phyloP scores from a whole-genome alignment of 2,329 filamentous ascomycete genomes.

The Leptoxyphium fumago region DNA sequence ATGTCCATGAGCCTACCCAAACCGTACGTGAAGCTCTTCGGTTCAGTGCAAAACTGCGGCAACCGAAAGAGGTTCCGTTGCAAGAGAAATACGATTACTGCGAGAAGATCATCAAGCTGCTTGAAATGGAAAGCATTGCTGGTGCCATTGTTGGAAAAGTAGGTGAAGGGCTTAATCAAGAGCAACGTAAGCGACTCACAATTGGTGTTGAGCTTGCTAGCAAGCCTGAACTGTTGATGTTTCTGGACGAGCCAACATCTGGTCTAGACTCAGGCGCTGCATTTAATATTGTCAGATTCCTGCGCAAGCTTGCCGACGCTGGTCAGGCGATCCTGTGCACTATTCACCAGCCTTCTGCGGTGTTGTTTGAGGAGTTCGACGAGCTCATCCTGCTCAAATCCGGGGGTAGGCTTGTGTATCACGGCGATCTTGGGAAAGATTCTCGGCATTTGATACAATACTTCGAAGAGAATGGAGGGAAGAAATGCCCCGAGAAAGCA shows the following conservation, averaged over 20 bases:
- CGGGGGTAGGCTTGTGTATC: conserved; percentile 72
- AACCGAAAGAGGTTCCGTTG: conserved; percentile 42
- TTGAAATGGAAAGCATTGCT: conserved; percentile 51
- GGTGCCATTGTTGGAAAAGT: conserved; percentile 51
- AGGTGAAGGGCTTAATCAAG: conserved; percentile 46
- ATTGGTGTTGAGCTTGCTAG: conserved; percentile 47
- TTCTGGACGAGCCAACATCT: conserved; percentile 66
- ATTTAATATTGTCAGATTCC: conserved; percentile 63
- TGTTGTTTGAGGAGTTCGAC: conserved; percentile 80
- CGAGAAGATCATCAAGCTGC: conserved; percentile 48
- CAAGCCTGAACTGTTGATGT: conserved; percentile 58
- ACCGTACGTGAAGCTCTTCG: conserved; percentile 52
- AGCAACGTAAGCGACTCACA: conserved; percentile 53
- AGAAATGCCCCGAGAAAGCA: conserved; percentile 45
- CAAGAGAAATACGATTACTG: conserved; percentile 51
- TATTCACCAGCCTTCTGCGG: conserved; percentile 78
- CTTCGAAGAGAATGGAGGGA: conserved; percentile 23
- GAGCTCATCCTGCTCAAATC: conserved; percentile 62
- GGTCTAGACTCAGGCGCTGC: conserved; percentile 59
- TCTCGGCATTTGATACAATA: conserved; percentile 52
- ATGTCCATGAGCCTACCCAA: conserved; percentile 46
- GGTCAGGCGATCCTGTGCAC: conserved; percentile 84
- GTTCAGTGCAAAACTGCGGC: conserved; percentile 51
- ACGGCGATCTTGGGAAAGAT: conserved; percentile 68
- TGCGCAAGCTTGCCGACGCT: conserved; percentile 61